Conservation (phyloP, 2,329 filamentous ascomycete species). For the Epichloe aotearoae region DNA sequence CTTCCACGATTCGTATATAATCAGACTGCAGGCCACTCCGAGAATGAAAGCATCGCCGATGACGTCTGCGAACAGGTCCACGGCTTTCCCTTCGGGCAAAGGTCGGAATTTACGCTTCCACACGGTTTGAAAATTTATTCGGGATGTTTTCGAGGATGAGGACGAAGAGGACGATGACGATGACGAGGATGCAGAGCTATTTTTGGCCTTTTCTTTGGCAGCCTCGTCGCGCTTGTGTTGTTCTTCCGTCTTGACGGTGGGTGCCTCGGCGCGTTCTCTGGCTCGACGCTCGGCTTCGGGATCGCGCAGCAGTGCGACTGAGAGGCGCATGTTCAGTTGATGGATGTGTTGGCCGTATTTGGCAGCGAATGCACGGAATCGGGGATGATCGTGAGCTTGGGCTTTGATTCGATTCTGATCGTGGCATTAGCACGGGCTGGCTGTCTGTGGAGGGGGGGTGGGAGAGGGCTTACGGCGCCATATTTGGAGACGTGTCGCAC, state of each 20-base stretch:
- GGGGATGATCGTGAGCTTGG: constrained; percentile 50
- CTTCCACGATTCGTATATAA: constrained; percentile 50
- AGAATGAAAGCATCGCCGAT: constrained; percentile 51
- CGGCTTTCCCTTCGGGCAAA: constrained; percentile 51
- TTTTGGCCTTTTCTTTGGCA: constrained; percentile 24
- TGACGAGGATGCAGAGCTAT: background rate
- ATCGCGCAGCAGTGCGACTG: constrained; percentile 46
- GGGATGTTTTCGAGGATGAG: constrained; percentile 12
- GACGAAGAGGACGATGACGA: background rate
- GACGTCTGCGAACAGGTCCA: constrained; percentile 54
- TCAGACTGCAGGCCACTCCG: constrained; percentile 39
- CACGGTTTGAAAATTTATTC: constrained; percentile 32
- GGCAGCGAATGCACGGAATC: constrained; percentile 47
- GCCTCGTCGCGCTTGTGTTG: constrained; percentile 42
- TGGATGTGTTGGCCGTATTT: constrained; percentile 51
- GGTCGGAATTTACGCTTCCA: constrained; percentile 51
- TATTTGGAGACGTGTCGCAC: constrained; percentile 56
- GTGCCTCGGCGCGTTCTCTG: constrained; percentile 48
- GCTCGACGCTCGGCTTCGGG: constrained; percentile 42
- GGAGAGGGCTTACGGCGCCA: constrained; percentile 43
- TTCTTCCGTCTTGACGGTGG: constrained; percentile 52
- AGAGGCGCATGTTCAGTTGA: constrained; percentile 53
- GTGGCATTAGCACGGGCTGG: constrained; percentile 8
- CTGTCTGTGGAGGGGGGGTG: background rate
- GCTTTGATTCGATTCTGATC: constrained; percentile 50